Evolutionary conservation across 495 filamentous ascomycete genomes (phyloP).

Genomic region (Parachaetomium inaequale): DNA sequence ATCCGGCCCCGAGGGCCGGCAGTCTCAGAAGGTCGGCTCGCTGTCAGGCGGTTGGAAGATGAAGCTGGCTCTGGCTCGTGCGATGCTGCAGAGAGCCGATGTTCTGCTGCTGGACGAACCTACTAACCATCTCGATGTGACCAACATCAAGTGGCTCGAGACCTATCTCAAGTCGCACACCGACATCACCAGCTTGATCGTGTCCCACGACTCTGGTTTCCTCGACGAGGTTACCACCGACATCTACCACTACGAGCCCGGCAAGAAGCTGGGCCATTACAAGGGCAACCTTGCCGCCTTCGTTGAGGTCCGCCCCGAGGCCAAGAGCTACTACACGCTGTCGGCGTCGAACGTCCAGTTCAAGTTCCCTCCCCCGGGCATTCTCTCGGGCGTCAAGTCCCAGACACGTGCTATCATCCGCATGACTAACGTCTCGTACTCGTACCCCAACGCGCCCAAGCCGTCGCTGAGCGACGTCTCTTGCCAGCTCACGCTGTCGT

Average conservation of each 20-base stretch:
- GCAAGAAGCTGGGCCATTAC: slow-evolving; percentile 94
- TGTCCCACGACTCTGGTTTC: slow-evolving; percentile 97
- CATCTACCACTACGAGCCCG: slow-evolving; percentile 95
- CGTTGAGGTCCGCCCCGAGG: slow-evolving; percentile 90
- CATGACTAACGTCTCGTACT: slow-evolving; percentile 87
- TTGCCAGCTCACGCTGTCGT: slow-evolving; percentile 81
- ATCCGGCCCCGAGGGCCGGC: slow-evolving; percentile 79
- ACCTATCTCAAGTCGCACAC: slow-evolving; percentile 93
- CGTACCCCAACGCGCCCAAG: slow-evolving; percentile 81
- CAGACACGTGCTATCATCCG: slow-evolving; percentile 88
- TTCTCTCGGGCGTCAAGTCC: slow-evolving; percentile 93
- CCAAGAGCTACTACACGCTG: slow-evolving; percentile 97
- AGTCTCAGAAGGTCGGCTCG: slow-evolving; percentile 83
- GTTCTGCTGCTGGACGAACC: slow-evolving; percentile 96
- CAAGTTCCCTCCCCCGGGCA: slow-evolving; percentile 95
- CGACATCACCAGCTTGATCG: slow-evolving; percentile 95
- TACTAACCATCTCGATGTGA: slow-evolving; percentile 96
- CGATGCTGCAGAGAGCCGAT: slow-evolving; percentile 94
- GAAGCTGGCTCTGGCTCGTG: slow-evolving; percentile 94
- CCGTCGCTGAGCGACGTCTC: slow-evolving; percentile 86
- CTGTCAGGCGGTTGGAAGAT: slow-evolving; percentile 99
- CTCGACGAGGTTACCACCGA: slow-evolving; percentile 96
- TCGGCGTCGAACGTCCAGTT: slow-evolving; percentile 87
- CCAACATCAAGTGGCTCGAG: slow-evolving; percentile 93
- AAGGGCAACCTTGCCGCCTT: slow-evolving; percentile 92